phyloP scores from a whole-genome alignment of 2,329 filamentous ascomycete genomes.

The Metarhizium anisopliae region DNA sequence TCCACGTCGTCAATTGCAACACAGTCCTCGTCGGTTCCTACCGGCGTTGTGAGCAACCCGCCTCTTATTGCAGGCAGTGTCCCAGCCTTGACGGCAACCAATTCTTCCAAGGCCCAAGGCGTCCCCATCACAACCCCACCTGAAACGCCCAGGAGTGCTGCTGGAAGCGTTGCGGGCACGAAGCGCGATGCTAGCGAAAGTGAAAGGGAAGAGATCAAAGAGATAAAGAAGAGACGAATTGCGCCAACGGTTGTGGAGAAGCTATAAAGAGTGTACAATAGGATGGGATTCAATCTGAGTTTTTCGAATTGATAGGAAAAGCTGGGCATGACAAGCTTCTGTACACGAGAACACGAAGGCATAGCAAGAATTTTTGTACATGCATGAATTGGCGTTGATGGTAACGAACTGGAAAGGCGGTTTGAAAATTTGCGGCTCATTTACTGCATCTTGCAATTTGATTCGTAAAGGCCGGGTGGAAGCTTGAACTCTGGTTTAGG shows the following conservation, averaged over 20 bases:
- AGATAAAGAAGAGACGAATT: conserved; percentile 61
- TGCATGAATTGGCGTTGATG: conserved; percentile 21
- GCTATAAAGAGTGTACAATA: background rate
- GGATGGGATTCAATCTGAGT: background rate
- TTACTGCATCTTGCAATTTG: background rate
- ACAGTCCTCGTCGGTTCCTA: conserved; percentile 38
- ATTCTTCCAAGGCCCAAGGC: conserved; percentile 52
- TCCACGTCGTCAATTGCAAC: conserved; percentile 75
- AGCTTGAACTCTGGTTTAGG: background rate
- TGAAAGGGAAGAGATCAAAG: conserved; percentile 42
- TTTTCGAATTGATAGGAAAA: background rate
- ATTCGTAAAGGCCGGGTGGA: background rate
- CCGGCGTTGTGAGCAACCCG: conserved; percentile 62
- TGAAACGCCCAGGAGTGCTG: conserved; percentile 59
- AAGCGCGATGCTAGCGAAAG: conserved; percentile 51
- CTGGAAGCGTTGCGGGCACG: conserved; percentile 27
- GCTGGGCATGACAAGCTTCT: background rate
- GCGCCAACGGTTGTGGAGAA: conserved; percentile 52
- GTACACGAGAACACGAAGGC: background rate
- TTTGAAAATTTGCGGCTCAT: background rate
- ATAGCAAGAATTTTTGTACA: conserved; percentile 11
- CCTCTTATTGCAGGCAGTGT: conserved; percentile 70
- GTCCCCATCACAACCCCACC: conserved; percentile 83
- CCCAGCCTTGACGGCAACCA: conserved; percentile 66
- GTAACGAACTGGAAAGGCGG: conserved; percentile 7